Percentiles rank a stretch among this genome's conserved stretches.
These are phyloP conservation scores for Xylaria flabelliformis DNA, from an alignment of 495 filamentous ascomycete species.

Conservation along the genomic window DNA sequence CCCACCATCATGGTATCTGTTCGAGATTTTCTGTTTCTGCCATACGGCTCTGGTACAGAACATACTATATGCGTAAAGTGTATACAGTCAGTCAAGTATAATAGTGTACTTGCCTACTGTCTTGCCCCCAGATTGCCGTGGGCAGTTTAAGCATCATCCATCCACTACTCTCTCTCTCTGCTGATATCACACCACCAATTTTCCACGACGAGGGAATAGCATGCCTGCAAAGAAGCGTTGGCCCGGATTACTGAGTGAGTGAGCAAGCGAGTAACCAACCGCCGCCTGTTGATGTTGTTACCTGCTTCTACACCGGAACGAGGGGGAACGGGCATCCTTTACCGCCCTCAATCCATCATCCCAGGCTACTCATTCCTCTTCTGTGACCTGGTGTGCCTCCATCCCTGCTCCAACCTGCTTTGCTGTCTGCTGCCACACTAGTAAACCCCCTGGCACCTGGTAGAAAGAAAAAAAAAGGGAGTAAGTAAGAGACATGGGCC, in stretches of 20 bases:
- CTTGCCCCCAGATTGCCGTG: conserved; percentile 3
- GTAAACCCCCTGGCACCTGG: background rate
- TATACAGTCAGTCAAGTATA: background rate
- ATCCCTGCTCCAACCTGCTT: conserved; percentile 20
- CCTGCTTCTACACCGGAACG: background rate
- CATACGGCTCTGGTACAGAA: background rate
- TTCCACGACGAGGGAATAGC: background rate
- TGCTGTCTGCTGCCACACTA: conserved; percentile 8
- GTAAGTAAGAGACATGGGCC: background rate
- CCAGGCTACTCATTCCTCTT: conserved; percentile 18
- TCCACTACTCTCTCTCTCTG: conserved; percentile 1
- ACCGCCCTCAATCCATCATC: conserved; percentile 23
- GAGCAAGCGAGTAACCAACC: background rate
- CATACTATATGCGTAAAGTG: background rate
- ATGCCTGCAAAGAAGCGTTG: conserved; percentile 9
- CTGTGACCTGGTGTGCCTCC: conserved; percentile 15
- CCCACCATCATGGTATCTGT: background rate
- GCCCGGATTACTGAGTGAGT: background rate
- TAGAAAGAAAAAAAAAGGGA: conserved; percentile 20
- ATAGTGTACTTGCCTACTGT: background rate
- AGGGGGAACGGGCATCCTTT: conserved; percentile 23
- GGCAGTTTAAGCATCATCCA: conserved; percentile 4
- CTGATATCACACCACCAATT: conserved; percentile 20
- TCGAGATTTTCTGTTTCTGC: background rate
- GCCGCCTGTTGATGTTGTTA: conserved; percentile 1